These are phyloP conservation scores for Mortierella antarctica DNA, from an alignment of 192 early-diverging fungal species.

Conservation along the genomic window DNA sequence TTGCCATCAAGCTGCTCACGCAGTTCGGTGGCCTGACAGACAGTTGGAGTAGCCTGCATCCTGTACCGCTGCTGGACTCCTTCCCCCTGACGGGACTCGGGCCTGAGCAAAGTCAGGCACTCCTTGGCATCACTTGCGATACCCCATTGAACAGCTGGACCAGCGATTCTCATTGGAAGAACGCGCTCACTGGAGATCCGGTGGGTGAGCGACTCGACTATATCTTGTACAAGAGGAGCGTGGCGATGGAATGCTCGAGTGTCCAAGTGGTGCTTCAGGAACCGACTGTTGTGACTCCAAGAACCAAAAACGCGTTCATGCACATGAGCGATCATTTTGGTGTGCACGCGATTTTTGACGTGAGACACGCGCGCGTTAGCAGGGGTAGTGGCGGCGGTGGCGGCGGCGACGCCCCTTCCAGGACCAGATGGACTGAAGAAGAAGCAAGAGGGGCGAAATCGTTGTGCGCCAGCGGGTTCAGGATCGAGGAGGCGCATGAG, in stretches of 20 bases:
- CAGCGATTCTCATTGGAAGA: conserved; percentile 25
- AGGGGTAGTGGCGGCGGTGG: no score
- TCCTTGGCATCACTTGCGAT: conserved; percentile 62
- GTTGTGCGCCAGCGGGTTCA: no score
- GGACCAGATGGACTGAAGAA: no score
- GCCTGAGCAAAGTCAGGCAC: conserved; percentile 17
- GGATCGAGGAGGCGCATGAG: no score
- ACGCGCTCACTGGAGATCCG: conserved; percentile 11
- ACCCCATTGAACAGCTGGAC: conserved; percentile 63
- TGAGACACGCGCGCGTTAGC: neutral
- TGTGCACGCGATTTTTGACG: conserved; percentile 9
- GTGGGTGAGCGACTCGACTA: conserved; percentile 66
- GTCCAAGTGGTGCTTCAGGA: conserved; percentile 20
- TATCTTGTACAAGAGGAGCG: conserved; percentile 55
- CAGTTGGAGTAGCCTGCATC: conserved; percentile 55
- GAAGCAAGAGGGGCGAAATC: no score
- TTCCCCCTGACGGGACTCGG: conserved; percentile 1
- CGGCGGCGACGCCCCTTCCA: no score
- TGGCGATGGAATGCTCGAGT: conserved; percentile 37
- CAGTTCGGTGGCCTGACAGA: conserved; percentile 59
- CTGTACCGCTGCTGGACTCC: neutral
- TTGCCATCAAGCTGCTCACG: conserved; percentile 52
- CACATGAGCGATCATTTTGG: conserved; percentile 43
- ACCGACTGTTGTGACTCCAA: neutral
- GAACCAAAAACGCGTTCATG: neutral